These are phyloP conservation scores for Chrysophaeum taylorii DNA, from an alignment of 352 stramenopile genomes.

Conservation along the genomic window DNA sequence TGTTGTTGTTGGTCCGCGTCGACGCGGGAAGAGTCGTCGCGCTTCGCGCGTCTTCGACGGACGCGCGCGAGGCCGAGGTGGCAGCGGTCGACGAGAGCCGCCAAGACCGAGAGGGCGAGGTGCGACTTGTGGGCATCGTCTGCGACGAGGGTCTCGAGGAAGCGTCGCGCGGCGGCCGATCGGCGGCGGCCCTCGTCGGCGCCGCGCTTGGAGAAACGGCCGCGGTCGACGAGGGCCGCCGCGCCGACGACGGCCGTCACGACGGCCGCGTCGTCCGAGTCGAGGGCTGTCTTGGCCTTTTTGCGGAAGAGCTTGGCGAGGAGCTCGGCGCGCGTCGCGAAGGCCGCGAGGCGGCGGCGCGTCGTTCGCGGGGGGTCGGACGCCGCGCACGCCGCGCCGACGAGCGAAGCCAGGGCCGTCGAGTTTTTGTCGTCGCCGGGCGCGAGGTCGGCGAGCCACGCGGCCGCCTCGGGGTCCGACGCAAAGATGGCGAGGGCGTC, in stretches of 20 bases:
- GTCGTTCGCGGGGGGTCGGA: not conserved
- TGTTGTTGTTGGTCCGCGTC: not conserved
- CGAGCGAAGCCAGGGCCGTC: too few relatives aligned
- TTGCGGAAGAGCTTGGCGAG: not conserved
- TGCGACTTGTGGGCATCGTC: not conserved
- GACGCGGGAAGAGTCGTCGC: not conserved
- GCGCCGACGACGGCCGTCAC: not conserved
- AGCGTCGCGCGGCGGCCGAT: not conserved
- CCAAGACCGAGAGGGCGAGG: not conserved
- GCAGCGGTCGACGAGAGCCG: too few relatives aligned
- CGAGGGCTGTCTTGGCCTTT: not conserved
- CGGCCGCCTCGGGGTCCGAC: not conserved
- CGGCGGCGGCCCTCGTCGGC: not conserved
- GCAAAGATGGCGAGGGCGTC: not conserved
- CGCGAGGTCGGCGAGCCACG: not conserved
- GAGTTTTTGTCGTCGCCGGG: too few relatives aligned
- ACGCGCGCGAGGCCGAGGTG: too few relatives aligned
- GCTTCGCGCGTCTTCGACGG: not conserved
- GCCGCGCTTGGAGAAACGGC: not conserved
- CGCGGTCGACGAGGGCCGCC: not conserved
- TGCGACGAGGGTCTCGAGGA: not conserved
- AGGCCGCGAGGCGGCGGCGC: not conserved
- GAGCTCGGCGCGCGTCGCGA: not conserved
- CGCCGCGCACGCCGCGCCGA: not conserved
- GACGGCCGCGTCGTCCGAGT: not conserved